Base-by-base conservation (phyloP, 495 filamentous ascomycete genomes). In the Hypoxylon crocopeplum region DNA sequence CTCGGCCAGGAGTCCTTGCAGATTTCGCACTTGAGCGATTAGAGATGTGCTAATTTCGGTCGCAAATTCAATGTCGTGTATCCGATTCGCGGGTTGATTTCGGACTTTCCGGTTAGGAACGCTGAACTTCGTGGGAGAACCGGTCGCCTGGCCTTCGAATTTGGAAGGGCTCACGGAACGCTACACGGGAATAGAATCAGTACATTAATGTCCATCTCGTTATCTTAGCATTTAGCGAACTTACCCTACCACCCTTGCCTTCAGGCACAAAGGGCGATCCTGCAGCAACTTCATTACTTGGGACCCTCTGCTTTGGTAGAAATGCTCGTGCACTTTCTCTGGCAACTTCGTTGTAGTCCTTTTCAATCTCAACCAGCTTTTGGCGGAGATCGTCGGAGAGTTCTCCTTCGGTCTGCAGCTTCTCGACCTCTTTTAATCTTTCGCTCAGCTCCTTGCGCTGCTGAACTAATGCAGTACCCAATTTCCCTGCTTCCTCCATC, bases 31-130 rank as follows among this genome's bases (percentile, higher is more conserved):
- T 72, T 98, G 94, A 15, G 86, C 83, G 21, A 98, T 85, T 13
- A 98, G 77, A 1, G 91, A 95, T 12, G 89, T 94, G 64, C 89
- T 95, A 46, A 98, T 95, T 59, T 98, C 93, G 10, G 95, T 91
- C 2, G 92, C 93, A 60, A 98, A 96, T 66, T 97, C 90, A 66
- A 98, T 94, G 67, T 98, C 93, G 71, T 97, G 87, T 10, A 93
- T 86, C 15, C 91, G 86, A 64, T 82, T 91, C 5, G 88, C 82
- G 1, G 90, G 88, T 70, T 97, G 94, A 66, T 98, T 98, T 39
- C 95, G 86, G 60, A 93, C 83, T 67, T 91, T 95, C 48, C 93
- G 85, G 58, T 78, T 82, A 1, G 92, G 93, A 2, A 93, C 90
- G 67, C 81, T 89, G 52, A 96, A 81, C 73, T 97, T 98, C 42